These are phyloP conservation scores for Pulveroboletus ravenelii DNA, from an alignment of 768 basidiomycete genomes.

Conservation along the genomic window DNA sequence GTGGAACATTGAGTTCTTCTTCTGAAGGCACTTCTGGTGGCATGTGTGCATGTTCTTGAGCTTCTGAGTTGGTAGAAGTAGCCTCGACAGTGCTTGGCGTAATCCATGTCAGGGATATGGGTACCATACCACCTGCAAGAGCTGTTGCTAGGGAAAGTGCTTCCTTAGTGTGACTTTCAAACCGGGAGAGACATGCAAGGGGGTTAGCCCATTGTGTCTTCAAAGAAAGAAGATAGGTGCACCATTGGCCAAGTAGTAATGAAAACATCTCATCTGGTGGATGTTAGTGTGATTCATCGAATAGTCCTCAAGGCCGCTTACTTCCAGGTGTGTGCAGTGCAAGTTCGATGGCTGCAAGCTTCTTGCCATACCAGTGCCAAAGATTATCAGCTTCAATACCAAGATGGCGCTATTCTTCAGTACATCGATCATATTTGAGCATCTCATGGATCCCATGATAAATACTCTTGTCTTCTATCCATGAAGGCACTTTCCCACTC, in stretches of 20 bases:
- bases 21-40: not conserved
- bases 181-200: not conserved
- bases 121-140: not conserved
- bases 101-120: not conserved
- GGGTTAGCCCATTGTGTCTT: not conserved
- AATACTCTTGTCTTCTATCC: not conserved
- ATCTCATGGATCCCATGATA: not conserved
- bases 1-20: not conserved
- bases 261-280: not conserved
- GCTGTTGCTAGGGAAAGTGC: not conserved
- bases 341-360: not conserved
- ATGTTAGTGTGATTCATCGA: not conserved
- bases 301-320: not conserved
- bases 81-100: not conserved
- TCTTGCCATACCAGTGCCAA: not conserved
- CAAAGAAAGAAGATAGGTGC: not conserved
- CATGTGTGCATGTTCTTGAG: not conserved
- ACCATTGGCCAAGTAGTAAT: not conserved
- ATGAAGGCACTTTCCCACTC: fast-evolving
- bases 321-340: not conserved
- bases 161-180: not conserved
- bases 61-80: not conserved
- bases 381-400: not conserved
- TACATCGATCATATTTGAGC: not conserved
- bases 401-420: not conserved